Conservation (phyloP, 2,329 filamentous ascomycete genomes). For the Clarireedia homoeocarpa region DNA sequence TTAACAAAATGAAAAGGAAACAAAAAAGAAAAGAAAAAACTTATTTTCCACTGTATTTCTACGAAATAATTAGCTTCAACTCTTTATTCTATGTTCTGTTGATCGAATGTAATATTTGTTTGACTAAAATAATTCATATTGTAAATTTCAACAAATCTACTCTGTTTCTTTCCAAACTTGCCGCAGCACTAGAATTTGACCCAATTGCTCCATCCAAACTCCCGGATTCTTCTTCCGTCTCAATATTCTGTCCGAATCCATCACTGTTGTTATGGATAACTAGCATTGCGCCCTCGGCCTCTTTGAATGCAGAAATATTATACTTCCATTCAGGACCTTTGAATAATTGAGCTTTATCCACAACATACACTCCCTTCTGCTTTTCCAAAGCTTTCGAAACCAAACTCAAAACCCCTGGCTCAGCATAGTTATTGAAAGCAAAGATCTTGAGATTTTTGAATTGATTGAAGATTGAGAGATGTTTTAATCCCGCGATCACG, state of each 20-base stretch:
- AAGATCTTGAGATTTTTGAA: conserved; percentile 19
- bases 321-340: no score
- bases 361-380: conserved; percentile 10
- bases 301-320: no score
- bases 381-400: conserved; percentile 11
- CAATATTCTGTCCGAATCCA: conserved; percentile 27
- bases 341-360: no score
- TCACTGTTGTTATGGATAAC: conserved; percentile 27
- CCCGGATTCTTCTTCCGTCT: conserved; percentile 19
- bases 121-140: no score
- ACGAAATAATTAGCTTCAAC: no score
- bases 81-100: no score
- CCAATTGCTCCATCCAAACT: conserved; percentile 27
- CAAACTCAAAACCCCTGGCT: conserved; percentile 10
- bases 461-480: no score
- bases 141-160: conserved; percentile 11
- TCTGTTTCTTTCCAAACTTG: conserved; percentile 19
- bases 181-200: conserved; percentile 21
- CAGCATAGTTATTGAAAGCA: conserved; percentile 23
- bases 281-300: no score
- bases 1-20: no score
- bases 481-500: no score
- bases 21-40: conserved; percentile 8
- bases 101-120: no score
- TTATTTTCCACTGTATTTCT: no score